Evolutionary conservation across 2,329 filamentous ascomycete genomes (phyloP).

Genomic region (Venturia pyrina): DNA sequence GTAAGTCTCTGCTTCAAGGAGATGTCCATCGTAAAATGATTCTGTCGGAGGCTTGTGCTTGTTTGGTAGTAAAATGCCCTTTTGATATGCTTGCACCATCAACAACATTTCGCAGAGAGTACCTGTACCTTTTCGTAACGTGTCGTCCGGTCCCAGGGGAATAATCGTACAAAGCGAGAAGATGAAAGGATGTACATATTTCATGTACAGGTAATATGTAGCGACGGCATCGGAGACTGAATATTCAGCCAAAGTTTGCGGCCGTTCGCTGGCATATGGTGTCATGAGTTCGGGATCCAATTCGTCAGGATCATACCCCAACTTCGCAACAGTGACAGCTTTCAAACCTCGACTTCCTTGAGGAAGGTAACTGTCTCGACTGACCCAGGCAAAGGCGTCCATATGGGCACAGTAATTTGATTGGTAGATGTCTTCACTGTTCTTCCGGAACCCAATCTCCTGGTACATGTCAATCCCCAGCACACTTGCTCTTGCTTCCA

Average conservation of each 20-base stretch:
- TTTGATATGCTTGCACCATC: constrained; percentile 95
- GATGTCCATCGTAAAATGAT: constrained; percentile 90
- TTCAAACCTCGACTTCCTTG: constrained; percentile 96
- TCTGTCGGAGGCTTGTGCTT: constrained; percentile 89
- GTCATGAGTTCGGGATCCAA: constrained; percentile 97
- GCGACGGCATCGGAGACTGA: constrained; percentile 98
- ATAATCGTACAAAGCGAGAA: constrained; percentile 97
- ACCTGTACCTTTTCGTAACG: constrained; percentile 88
- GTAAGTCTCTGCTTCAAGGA: constrained; percentile 94
- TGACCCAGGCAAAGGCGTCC: constrained; percentile 99
- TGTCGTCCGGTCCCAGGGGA: constrained; percentile 85
- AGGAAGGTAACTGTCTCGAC: constrained; percentile 92
- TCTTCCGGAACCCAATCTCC: constrained; percentile 94
- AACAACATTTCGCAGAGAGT: constrained; percentile 99
- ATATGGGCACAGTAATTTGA: constrained; percentile 95
- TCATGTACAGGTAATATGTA: constrained; percentile 99
- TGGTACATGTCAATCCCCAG: constrained; percentile 99
- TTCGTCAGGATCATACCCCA: constrained; percentile 97
- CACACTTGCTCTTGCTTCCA: constrained; percentile 84
- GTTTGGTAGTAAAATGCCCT: constrained; percentile 87
- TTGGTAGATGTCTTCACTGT: constrained; percentile 91
- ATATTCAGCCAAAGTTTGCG: constrained; percentile 92
- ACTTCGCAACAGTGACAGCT: constrained; percentile 93
- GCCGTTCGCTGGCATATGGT: constrained; percentile 71
- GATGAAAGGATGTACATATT: constrained; percentile 99